Base-by-base conservation (phyloP, 108 stramenopile species). In the Cyclostephanos invisitatus region DNA sequence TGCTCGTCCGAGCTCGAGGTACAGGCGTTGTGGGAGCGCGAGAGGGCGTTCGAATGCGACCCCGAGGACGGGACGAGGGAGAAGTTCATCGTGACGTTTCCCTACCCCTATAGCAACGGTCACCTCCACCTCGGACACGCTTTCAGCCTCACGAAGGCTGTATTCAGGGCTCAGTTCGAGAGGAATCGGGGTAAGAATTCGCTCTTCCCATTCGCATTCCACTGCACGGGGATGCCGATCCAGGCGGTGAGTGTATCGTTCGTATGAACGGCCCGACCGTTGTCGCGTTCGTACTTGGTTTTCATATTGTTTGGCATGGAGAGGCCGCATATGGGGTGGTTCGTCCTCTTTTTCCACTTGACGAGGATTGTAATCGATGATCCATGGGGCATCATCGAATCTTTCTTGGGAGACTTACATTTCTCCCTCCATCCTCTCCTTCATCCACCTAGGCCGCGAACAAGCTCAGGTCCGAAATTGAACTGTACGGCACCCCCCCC, bases 181-280 rank as follows among this genome's bases (percentile, higher is more conserved):
- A 86, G 96, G 42, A 88, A 97, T 56, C 85, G 85, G 74, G 98
- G 97, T 35, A 90, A 95, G 72, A 96, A 98, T 75, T 97, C 96
- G 8, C 72, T 98, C 60, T 99, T 97, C 68, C 98, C 98, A 40
- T 99, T 99, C 81, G 98, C 94, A 17, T 98, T 98, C 72, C 98
- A 99, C 85, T 98, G 97, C 81, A 99, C 98, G 1, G 98, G 98
- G 55, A 98, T 98, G 97, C 98, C 98, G 21, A 99, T 99, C 76
- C 97, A 98, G 89, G 96, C 96, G 61, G 90, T 91, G 78, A 72
- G 90, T 85, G 14, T n/a, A 40, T 7, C 14, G 20, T 0, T 9
- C 11, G 22, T 1, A 14, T 51, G 22, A 32, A 32, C 4, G 32
- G n/a, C n/a, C 8, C 37, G 12, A 25, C 56, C 53, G 17, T 15